Evolutionary conservation across 768 basidiomycete species (phyloP), one percentile per base, ranked within the genome.

Genomic region (Boletus pseudo-olivaceus): DNA sequence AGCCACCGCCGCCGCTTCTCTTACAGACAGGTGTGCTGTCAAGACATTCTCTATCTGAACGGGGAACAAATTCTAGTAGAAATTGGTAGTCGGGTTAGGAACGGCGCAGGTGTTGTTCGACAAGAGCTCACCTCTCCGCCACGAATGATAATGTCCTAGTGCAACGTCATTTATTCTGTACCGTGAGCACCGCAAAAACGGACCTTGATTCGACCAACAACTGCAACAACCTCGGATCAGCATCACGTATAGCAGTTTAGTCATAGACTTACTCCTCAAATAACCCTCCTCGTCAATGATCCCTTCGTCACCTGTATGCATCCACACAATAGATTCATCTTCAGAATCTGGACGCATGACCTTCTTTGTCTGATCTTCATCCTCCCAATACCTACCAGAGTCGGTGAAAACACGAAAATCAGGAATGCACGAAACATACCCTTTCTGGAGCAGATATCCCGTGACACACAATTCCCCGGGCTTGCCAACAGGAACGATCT

Each of bases 231-330:
- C 35, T 44, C 27, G 4, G 4, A n/a, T 56, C 32, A 47, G 19
- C n/a, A 17, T 30, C 9, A 39, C 17, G 4, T 19, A 37, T 20
- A 33, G 46, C 46, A 49, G 20, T 19, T 20, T 35, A 49, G 12
- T 32, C 14, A 40, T 20, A 19, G 14, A 73, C 84, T 55, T 61
- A 90, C 90, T 83, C 60, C 72, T 70, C 19, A 93, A 67, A 69
- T 92, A 93, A 2, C 90, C 90, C 49, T 93, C 85, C 49, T 85
- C 81, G 59, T 93, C 90, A 72, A 93, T 78, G 33, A 88, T 83
- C 1, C 81, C 90, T 62, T 90, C 82, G 63, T 93, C 90, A 1
- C 90, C 90, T 0, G 87, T 90, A 67, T 87, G 79, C 84, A 93
- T 90, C 90, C 90, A 93, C 34, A 86, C 60, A 4, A 72, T 79